Conservation (phyloP, 2,329 filamentous ascomycete species). For the Fusarium longipes region DNA sequence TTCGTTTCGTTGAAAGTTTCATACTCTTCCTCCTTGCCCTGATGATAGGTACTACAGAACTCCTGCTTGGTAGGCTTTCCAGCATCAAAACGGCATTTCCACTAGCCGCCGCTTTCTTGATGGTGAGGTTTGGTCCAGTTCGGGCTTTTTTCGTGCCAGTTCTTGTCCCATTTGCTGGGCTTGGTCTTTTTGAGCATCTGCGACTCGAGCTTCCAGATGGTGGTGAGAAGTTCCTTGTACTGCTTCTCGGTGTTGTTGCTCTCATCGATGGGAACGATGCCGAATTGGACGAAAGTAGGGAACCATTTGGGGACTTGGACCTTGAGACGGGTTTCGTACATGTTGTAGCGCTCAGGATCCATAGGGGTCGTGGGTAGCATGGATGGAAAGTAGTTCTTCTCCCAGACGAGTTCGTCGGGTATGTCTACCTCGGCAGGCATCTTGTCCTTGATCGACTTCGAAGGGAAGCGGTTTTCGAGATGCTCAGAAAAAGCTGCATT, state of each 20-base stretch:
- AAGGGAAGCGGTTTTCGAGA: slow-evolving; percentile 9
- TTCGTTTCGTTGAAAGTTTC: neutral
- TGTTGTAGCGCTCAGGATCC: slow-evolving; percentile 2
- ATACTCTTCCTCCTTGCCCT: neutral
- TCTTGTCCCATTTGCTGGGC: slow-evolving; percentile 31
- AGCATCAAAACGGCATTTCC: slow-evolving; percentile 43
- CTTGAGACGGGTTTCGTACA: slow-evolving; percentile 1
- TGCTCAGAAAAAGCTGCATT: slow-evolving; percentile 16
- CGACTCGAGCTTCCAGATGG: slow-evolving; percentile 31
- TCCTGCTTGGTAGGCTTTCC: slow-evolving; percentile 32
- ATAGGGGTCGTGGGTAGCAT: slow-evolving; percentile 2
- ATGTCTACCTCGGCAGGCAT: neutral
- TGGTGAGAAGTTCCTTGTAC: slow-evolving; percentile 36
- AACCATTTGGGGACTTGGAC: slow-evolving; percentile 38
- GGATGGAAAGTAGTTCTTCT: slow-evolving; percentile 4
- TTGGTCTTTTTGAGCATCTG: slow-evolving; percentile 1
- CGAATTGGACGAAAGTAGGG: slow-evolving; percentile 17
- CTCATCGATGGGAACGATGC: slow-evolving; percentile 25
- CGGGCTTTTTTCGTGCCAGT: slow-evolving; percentile 36
- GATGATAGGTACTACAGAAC: slow-evolving; percentile 31
- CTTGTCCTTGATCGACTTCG: neutral
- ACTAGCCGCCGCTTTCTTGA: slow-evolving; percentile 43
- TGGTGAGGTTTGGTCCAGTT: slow-evolving; percentile 34
- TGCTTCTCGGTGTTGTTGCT: slow-evolving; percentile 5
- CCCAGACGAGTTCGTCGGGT: neutral